Conservation (phyloP, 2,329 filamentous ascomycete genomes). For the Colletotrichum liaoningense region DNA sequence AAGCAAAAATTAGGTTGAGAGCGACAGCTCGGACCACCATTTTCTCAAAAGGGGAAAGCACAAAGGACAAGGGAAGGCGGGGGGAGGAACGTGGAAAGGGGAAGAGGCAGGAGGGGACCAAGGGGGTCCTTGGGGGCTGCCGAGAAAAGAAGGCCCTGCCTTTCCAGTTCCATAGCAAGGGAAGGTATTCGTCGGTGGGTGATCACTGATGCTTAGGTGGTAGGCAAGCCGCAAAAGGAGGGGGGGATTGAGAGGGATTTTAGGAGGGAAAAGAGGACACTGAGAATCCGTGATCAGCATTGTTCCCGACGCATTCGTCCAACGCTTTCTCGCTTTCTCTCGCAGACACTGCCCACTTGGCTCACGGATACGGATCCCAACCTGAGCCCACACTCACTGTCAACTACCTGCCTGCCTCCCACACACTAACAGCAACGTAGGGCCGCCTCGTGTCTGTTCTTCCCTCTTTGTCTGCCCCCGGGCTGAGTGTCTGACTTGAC, state of each 20-base stretch:
- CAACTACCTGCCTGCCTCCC: conserved; percentile 3
- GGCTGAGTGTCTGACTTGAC: not conserved
- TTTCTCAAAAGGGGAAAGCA: conserved; percentile 29
- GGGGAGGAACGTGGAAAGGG: conserved; percentile 34
- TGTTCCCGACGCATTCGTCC: conserved; percentile 23
- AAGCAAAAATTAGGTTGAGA: conserved; percentile 29
- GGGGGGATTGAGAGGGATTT: not conserved
- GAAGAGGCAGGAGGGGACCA: conserved; percentile 13
- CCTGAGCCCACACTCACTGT: not conserved
- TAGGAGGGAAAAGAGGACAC: not conserved
- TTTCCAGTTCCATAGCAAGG: not conserved
- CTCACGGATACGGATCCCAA: conserved; percentile 5
- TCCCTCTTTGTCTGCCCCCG: not conserved
- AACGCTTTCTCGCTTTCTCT: conserved; percentile 19
- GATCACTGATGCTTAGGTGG: not conserved
- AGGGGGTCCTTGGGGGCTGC: conserved; percentile 14
- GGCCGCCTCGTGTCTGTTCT: conserved; percentile 2
- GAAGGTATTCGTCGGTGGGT: not conserved
- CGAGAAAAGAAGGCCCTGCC: not conserved
- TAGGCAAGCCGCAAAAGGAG: not conserved
- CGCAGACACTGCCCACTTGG: conserved; percentile 15
- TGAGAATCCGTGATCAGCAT: conserved; percentile 5
- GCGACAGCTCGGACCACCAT: conserved; percentile 26
- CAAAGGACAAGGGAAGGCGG: conserved; percentile 8
- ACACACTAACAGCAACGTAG: not conserved